Base-by-base conservation (phyloP, 495 filamentous ascomycete genomes). In the Xylaria castorea region DNA sequence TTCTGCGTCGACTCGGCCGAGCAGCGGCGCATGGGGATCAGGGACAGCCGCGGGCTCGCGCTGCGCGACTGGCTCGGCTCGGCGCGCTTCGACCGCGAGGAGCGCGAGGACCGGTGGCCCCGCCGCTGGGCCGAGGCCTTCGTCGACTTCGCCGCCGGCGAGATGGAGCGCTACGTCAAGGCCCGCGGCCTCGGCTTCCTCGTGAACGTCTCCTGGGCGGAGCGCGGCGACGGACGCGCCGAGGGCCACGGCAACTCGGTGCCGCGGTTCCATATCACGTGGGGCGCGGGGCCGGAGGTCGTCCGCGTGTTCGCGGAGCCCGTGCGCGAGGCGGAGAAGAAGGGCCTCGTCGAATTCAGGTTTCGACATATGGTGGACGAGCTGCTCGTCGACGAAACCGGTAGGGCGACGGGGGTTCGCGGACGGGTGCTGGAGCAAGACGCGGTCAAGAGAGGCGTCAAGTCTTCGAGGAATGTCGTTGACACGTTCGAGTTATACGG, bases 181-280 rank as follows among this genome's bases (percentile, higher is more conserved):
- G 82, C 76, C 16, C 75, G 74, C 48, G 86, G 86, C 4, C 53
- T 84, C 0, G 81, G 84, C 1, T 87, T 87, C 71, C 51, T 85
- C 12, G 27, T 77, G 2, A 85, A 78, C 57, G 85, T 88, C 1
- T 82, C 80, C 40, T 88, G 86, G 86, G 86, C 85, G 34, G 86
- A 88, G 80, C 80, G 85, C 14, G 86, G 86, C 18, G 82, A 82
- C 48, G 86, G 86, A 0, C 70, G 78, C 0, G 83, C 86, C 1
- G 83, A 83, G 2, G 86, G 86, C 3, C 86, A 88, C 68, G 86
- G 86, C 5, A 88, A 88, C 75, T 82, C 81, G 12, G 85, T 88
- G 27, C 86, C 86, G 22, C 66, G 86, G 30, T 88, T 88, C 74
- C 86, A 88, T 73, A 68, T 86, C 18, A 80, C 82, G 5, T 88